Evolutionary conservation across 805 yeast species (phyloP), one percentile per base, ranked within the genome.

Genomic region (Hanseniaspora hatyaiensis): DNA sequence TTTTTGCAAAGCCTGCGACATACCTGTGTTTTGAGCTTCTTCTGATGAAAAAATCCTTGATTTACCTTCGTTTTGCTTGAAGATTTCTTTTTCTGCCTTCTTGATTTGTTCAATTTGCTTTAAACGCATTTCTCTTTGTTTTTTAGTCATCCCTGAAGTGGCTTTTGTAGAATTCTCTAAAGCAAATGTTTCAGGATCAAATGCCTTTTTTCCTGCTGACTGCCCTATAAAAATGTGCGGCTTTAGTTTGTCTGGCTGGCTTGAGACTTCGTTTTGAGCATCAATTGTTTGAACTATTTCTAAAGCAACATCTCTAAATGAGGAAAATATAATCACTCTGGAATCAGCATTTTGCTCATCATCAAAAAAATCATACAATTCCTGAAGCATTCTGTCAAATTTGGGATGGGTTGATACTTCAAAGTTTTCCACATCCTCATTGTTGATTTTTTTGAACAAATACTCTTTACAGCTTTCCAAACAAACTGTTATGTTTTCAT

Each of bases 141-240:
- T 60, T 43, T 66, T 63, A n/a, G 67, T 68, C 50, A 69, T 59
- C 4, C 73, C 71, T 6, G 49, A 45, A 4, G 49, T 36, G 8
- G 12, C 16, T 52, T 69, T 72, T 13, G 70, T 69, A 31, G 65
- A 64, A 37, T 68, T 61, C 51, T 73, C 73, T 32, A 66, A 57
- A 11, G 64, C 57, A 53, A 66, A 77, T 6, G 66, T 67, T 2
- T 63, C 73, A 51, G 79, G 79, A 57, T 80, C 82, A 58, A 80
- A 79, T 29, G 71, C 76, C 40, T 78, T 85, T 56, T 77, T 78
- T 47, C 78, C 88, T 52, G 73, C 75, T 0, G 95, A 73, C 59
- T 92, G 99, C 0, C 99, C 99, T 52, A 92, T 85, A 59, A 92
- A 92, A 20, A 89, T 76, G 59, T 85, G 95, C 0, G 97, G 84